Conservation (phyloP, 2,329 filamentous ascomycete genomes). For the Alternaria brassicae region DNA sequence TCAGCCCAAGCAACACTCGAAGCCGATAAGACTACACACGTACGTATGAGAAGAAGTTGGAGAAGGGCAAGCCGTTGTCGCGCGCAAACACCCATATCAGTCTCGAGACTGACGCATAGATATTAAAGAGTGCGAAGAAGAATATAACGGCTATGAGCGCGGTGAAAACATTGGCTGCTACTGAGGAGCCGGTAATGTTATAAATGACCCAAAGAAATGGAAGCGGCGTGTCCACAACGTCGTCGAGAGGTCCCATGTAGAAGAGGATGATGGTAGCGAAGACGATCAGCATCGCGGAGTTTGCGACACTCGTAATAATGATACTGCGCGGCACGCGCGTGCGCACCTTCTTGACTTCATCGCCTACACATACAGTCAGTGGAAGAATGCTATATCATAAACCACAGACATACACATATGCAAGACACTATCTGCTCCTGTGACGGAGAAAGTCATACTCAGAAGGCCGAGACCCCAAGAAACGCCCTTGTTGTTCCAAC, state of each 20-base stretch:
- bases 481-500: conserved; percentile 54
- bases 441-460: conserved; percentile 43
- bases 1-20: not conserved
- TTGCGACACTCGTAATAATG: conserved; percentile 49
- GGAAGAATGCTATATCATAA: not conserved
- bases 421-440: conserved; percentile 58
- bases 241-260: conserved; percentile 52
- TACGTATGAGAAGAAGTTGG: conserved; percentile 42
- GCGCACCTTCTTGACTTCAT: conserved; percentile 53
- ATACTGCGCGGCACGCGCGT: conserved; percentile 51
- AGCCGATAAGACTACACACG: not conserved
- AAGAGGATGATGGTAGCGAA: conserved; percentile 55
- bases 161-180: conserved; percentile 53
- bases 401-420: conserved; percentile 44
- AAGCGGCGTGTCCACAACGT: conserved; percentile 22
- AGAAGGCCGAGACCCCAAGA: conserved; percentile 52
- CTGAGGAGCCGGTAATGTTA: conserved; percentile 51
- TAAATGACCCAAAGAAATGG: conserved; percentile 52
- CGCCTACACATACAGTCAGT: conserved; percentile 19
- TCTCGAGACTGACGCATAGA: conserved; percentile 57
- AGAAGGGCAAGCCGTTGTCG: conserved; percentile 56
- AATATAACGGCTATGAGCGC: conserved; percentile 49
- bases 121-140: conserved; percentile 52
- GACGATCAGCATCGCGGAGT: conserved; percentile 54
- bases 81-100: conserved; percentile 60